These are phyloP conservation scores for Sinapis alba DNA, from an alignment of 441 rosid species.

Conservation along the genomic window DNA sequence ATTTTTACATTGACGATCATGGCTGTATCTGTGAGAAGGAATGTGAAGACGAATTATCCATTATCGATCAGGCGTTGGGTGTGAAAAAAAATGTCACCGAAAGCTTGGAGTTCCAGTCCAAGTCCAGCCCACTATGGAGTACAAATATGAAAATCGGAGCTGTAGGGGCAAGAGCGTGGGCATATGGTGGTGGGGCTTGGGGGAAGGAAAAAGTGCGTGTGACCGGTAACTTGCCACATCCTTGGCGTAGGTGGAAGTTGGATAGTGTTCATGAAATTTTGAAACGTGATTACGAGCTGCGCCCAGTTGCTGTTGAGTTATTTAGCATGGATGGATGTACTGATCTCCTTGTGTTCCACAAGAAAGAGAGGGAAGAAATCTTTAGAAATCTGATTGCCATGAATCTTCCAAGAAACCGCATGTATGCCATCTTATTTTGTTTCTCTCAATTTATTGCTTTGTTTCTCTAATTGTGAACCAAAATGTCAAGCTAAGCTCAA, in stretches of 20 bases:
- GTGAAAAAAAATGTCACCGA: conserved; percentile 74
- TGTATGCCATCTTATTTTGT: conserved; percentile 46
- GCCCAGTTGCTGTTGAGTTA: conserved; percentile 97
- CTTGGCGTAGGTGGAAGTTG: conserved; percentile 97
- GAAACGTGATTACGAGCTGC: conserved; percentile 97
- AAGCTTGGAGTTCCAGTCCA: conserved; percentile 75
- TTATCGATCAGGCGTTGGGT: conserved; percentile 98
- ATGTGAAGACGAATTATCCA: conserved; percentile 90
- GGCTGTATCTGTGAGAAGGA: conserved; percentile 94
- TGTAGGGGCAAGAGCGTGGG: conserved; percentile 97
- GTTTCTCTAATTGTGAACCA: neutral
- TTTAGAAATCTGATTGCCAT: conserved; percentile 87
- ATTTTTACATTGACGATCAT: conserved; percentile 76
- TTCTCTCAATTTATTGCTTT: neutral
- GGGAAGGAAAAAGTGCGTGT: conserved; percentile 85
- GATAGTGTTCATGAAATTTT: conserved; percentile 87
- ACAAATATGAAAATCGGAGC: conserved; percentile 52
- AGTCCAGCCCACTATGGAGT: conserved; percentile 70
- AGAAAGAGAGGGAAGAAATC: conserved; percentile 97
- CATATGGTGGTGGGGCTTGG: conserved; percentile 99
- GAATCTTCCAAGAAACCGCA: conserved; percentile 97
- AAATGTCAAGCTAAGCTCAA: conserved; percentile 17
- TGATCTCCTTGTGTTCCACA: conserved; percentile 95
- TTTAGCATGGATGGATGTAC: conserved; percentile 99
- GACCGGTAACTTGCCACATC: conserved; percentile 83